These are phyloP conservation scores for Rhizopogon roseolus DNA, from an alignment of 768 basidiomycete species.

Conservation along the genomic window DNA sequence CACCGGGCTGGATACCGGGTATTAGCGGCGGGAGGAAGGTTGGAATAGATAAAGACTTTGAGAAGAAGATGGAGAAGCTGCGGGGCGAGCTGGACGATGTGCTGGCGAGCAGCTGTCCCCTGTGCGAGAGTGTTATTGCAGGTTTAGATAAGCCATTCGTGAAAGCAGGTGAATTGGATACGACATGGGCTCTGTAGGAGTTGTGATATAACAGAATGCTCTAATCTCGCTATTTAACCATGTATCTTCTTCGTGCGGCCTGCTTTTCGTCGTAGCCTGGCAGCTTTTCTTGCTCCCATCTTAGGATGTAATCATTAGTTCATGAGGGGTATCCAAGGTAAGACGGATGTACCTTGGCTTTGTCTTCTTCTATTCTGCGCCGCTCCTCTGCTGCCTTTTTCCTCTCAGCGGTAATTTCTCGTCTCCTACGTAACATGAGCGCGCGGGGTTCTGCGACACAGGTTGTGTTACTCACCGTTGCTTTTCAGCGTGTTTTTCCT, in stretches of 20 bases:
- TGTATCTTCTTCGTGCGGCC: slow-evolving; percentile 81
- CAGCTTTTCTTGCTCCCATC: slow-evolving; percentile 81
- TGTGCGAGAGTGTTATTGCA: slow-evolving; percentile 87
- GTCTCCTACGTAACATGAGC: slow-evolving; percentile 39
- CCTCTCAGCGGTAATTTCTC: slow-evolving; percentile 65
- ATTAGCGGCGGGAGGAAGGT: slow-evolving; percentile 48
- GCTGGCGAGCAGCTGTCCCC: slow-evolving; percentile 83
- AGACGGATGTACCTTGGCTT: slow-evolving; percentile 15
- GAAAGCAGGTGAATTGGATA: slow-evolving; percentile 70
- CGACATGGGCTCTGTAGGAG: slow-evolving; percentile 65
- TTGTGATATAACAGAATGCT: neutral
- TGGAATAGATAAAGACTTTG: slow-evolving; percentile 41
- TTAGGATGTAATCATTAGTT: slow-evolving; percentile 21
- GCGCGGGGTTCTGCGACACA: neutral
- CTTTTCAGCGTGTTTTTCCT: slow-evolving; percentile 69
- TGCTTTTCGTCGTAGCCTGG: slow-evolving; percentile 64
- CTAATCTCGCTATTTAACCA: slow-evolving; percentile 37
- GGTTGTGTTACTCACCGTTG: slow-evolving; percentile 39
- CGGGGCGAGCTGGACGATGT: slow-evolving; percentile 85
- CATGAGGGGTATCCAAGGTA: neutral
- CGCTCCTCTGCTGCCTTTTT: slow-evolving; percentile 73
- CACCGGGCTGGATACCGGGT: slow-evolving; percentile 73
- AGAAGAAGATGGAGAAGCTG: slow-evolving; percentile 66
- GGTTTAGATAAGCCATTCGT: slow-evolving; percentile 88
- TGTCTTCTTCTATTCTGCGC: slow-evolving; percentile 43